Percentiles rank a stretch among this genome's conserved stretches.
These are phyloP conservation scores for Stygiomarasmius scandens DNA, from an alignment of 1,284 basidiomycete genomes.

Conservation along the genomic window DNA sequence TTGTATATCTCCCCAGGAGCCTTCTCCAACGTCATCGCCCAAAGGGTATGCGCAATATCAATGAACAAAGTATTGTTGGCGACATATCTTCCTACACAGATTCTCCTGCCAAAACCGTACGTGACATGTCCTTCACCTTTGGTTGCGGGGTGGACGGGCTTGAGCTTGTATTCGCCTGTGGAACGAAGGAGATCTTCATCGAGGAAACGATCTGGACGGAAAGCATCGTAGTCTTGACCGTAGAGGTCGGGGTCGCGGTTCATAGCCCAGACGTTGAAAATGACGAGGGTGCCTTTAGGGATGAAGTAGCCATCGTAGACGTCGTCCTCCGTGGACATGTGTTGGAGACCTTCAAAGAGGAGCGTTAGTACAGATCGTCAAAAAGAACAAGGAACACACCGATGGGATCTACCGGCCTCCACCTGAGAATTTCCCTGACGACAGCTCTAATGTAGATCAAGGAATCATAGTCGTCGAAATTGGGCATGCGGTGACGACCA, in stretches of 20 bases:
- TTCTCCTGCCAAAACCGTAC: constrained; percentile 17
- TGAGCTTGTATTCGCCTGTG: not conserved
- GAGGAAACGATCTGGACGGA: not conserved
- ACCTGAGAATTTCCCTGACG: constrained; percentile 32
- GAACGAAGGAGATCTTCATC: not conserved
- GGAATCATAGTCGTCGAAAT: constrained; percentile 9
- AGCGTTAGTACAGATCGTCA: too few species aligned
- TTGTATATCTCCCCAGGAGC: not conserved
- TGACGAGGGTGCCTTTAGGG: constrained; percentile 25
- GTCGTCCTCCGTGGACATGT: constrained; percentile 24
- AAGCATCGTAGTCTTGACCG: not conserved
- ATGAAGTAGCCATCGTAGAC: constrained; percentile 28
- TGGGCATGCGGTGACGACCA: constrained; percentile 13
- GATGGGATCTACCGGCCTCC: constrained; percentile 24
- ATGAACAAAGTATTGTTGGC: constrained; percentile 23
- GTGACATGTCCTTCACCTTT: constrained; percentile 5
- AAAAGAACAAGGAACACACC: too few species aligned
- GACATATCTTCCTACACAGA: constrained; percentile 19
- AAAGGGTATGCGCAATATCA: constrained; percentile 17
- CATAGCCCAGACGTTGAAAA: constrained; percentile 17
- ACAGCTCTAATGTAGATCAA: constrained; percentile 17
- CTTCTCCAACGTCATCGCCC: constrained; percentile 17
- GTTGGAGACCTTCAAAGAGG: too few species aligned
- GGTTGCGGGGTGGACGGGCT: not conserved
- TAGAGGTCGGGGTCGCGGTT: not conserved